Evolutionary conservation across 2,329 filamentous ascomycete genomes (phyloP).

Genomic region (Erysiphe neolycopersici): DNA sequence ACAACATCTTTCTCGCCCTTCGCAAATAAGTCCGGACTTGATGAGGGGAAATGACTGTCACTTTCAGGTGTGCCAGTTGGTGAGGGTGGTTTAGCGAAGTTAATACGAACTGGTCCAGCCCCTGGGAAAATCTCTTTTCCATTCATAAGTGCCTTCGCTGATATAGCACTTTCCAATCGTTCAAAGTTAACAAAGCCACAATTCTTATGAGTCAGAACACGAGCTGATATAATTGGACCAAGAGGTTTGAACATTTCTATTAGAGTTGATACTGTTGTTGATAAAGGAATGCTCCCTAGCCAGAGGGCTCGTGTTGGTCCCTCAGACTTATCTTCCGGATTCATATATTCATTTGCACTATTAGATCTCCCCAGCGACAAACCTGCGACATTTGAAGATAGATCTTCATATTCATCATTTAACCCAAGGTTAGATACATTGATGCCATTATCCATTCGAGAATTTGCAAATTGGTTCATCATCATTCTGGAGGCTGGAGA

Average conservation of each 20-base stretch:
- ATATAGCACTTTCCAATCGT: constrained; percentile 65
- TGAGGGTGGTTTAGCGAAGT: constrained; percentile 88
- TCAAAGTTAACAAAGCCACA: constrained; percentile 98
- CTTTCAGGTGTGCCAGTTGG: constrained; percentile 71
- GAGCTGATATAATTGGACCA: constrained; percentile 67
- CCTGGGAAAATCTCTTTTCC: constrained; percentile 97
- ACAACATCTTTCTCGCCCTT: constrained; percentile 20
- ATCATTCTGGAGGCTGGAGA: constrained; percentile 21
- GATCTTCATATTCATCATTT: constrained; percentile 51
- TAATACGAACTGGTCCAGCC: constrained; percentile 79
- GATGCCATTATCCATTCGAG: constrained; percentile 49
- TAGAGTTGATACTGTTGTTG: constrained; percentile 82
- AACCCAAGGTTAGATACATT: constrained; percentile 49
- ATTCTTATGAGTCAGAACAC: constrained; percentile 94
- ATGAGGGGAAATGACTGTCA: constrained; percentile 67
- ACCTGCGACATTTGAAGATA: constrained; percentile 58
- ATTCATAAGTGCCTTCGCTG: constrained; percentile 68
- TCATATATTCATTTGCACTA: constrained; percentile 39
- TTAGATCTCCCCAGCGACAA: constrained; percentile 45
- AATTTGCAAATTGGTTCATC: constrained; percentile 51
- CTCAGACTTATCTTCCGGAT: constrained; percentile 60
- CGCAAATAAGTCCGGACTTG: constrained; percentile 64
- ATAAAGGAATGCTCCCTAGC: constrained; percentile 93
- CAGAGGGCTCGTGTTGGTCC: constrained; percentile 81
- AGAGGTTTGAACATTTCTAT: constrained; percentile 91